phyloP scores from a whole-genome alignment of 257 asterid species.

The Solanum tarijense region DNA sequence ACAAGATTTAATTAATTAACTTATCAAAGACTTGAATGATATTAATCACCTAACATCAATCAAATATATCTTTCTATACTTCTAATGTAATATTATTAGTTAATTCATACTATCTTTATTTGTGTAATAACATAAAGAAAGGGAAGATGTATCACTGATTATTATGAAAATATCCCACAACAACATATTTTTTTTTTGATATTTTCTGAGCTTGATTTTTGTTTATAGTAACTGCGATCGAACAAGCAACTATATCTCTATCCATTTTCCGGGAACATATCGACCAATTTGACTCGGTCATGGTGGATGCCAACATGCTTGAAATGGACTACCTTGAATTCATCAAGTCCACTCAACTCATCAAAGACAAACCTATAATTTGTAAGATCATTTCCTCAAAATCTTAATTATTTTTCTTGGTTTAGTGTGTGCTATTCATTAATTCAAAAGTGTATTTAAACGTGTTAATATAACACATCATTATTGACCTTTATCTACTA shows the following conservation, averaged over 20 bases:
- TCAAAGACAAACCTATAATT: slow-evolving; percentile 12
- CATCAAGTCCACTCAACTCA: slow-evolving; percentile 7
- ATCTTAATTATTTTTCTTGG: neutral
- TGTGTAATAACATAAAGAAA: too few relatives aligned
- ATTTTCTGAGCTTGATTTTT: neutral
- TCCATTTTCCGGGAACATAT: slow-evolving; percentile 17
- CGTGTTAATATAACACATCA: neutral
- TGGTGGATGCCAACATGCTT: slow-evolving; percentile 23
- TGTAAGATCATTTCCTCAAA: slow-evolving; percentile 5
- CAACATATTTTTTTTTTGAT: too few relatives aligned
- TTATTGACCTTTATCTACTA: neutral
- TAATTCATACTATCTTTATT: too few relatives aligned
- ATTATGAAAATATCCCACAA: too few relatives aligned
- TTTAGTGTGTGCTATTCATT: neutral
- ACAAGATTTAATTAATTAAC: too few relatives aligned
- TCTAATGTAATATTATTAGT: too few relatives aligned
- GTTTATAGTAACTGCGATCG: slow-evolving; percentile 19
- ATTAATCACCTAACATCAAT: too few relatives aligned
- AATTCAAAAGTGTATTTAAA: neutral
- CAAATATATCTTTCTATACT: too few relatives aligned
- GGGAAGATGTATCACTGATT: too few relatives aligned
- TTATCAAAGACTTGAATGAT: too few relatives aligned
- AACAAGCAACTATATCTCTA: slow-evolving; percentile 20
- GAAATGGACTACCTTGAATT: slow-evolving; percentile 23
- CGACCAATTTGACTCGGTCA: slow-evolving; percentile 22